A percentile compares a stretch with the other conserved stretches of the same genome.
Conservation (phyloP, 306 rosid genomes). For the Myrica gale region DNA sequence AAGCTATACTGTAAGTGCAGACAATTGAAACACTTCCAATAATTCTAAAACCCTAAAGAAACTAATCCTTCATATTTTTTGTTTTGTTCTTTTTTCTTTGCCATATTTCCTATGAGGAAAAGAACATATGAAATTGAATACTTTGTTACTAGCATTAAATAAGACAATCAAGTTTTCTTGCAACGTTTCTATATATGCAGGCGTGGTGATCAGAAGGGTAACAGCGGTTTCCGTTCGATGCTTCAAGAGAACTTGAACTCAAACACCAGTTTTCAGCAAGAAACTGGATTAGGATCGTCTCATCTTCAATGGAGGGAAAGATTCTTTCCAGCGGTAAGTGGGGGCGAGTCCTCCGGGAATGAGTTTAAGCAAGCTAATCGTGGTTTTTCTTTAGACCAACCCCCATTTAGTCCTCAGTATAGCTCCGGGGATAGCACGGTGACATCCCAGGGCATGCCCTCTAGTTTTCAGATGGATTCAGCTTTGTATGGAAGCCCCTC, state of each 20-base stretch:
- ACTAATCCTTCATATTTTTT: constrained; percentile 3
- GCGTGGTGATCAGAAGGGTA: constrained; percentile 55
- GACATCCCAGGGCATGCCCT: constrained; percentile 52
- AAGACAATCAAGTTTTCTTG: background rate
- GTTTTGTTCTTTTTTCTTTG: background rate
- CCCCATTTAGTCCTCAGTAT: constrained; percentile 71
- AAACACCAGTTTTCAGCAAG: constrained; percentile 55
- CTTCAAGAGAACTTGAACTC: constrained; percentile 66
- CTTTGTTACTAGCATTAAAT: background rate
- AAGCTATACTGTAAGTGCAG: constrained; percentile 63
- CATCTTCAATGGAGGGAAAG: constrained; percentile 77
- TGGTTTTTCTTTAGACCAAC: constrained; percentile 68
- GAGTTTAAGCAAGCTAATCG: constrained; percentile 55
- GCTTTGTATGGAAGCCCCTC: constrained; percentile 59
- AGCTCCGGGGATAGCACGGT: constrained; percentile 74
- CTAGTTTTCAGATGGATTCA: constrained; percentile 55
- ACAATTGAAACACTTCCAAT: background rate
- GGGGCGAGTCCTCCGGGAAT: constrained; percentile 41
- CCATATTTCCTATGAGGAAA: background rate
- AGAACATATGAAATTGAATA: background rate
- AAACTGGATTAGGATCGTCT: constrained; percentile 48
- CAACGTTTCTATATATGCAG: constrained; percentile 24
- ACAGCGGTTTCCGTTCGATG: constrained; percentile 63
- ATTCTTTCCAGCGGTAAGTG: constrained; percentile 30
- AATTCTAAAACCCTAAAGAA: background rate